These are phyloP conservation scores for Talaromyces sp. DNA, from an alignment of 2,329 filamentous ascomycete species.

Conservation along the genomic window DNA sequence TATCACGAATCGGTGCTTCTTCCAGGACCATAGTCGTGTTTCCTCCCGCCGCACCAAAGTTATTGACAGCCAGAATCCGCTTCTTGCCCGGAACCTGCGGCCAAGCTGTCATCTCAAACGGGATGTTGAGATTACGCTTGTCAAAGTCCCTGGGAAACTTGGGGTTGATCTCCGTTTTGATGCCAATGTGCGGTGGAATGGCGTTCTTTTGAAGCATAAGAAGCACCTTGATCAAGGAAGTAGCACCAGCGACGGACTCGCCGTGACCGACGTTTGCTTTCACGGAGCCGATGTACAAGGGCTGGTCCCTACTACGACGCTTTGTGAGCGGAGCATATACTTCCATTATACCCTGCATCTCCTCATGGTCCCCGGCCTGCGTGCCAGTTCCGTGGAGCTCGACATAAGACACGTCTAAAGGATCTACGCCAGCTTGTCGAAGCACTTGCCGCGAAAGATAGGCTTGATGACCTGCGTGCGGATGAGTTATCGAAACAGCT, in stretches of 20 bases:
- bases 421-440: slow-evolving; percentile 66
- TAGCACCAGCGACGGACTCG: slow-evolving; percentile 44
- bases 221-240: slow-evolving; percentile 26
- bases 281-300: slow-evolving; percentile 56
- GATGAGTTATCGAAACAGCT: slow-evolving; percentile 76
- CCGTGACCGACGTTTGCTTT: slow-evolving; percentile 62
- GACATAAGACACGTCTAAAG: slow-evolving; percentile 72
- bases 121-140: slow-evolving; percentile 38
- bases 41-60: slow-evolving; percentile 65
- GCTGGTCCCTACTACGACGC: slow-evolving; percentile 40
- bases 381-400: slow-evolving; percentile 90
- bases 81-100: slow-evolving; percentile 17
- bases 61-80: slow-evolving; percentile 52
- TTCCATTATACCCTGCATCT: slow-evolving; percentile 70
- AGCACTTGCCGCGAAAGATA: slow-evolving; percentile 65
- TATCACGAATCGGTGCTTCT: slow-evolving; percentile 29
- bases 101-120: slow-evolving; percentile 42
- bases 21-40: slow-evolving; percentile 50
- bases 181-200: slow-evolving; percentile 29
- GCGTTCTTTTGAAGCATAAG: slow-evolving; percentile 32
- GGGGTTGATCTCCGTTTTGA: slow-evolving; percentile 40
- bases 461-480: slow-evolving; percentile 71
- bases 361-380: slow-evolving; percentile 74
- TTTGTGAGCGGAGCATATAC: slow-evolving; percentile 53
- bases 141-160: slow-evolving; percentile 40